phyloP scores from a whole-genome alignment of 2,329 filamentous ascomycete genomes.

The Ustulina deusta region DNA sequence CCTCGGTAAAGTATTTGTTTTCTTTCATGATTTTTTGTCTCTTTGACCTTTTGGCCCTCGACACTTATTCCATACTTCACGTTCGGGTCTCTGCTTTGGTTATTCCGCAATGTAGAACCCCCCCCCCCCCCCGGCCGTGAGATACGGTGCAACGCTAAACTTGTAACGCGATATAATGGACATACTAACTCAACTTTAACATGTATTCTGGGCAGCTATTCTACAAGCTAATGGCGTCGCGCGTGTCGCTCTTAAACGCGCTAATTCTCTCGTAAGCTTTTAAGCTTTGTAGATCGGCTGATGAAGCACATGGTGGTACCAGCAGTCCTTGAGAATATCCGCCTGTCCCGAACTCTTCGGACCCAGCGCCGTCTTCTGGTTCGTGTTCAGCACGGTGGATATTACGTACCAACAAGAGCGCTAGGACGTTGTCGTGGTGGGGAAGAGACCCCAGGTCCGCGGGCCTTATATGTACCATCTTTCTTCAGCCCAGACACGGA shows the following conservation, averaged over 20 bases:
- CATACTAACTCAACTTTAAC: slow-evolving; percentile 1
- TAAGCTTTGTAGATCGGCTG: not conserved
- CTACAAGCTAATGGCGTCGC: not conserved
- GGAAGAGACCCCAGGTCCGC: not conserved
- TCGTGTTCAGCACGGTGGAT: too few relatives aligned
- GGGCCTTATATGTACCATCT: not conserved
- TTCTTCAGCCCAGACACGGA: not conserved
- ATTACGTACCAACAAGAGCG: not conserved
- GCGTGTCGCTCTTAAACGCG: not conserved
- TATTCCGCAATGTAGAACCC: too few relatives aligned
- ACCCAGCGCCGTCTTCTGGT: not conserved
- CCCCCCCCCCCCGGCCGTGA: too few relatives aligned
- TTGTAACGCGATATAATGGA: too few relatives aligned
- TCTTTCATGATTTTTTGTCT: too few relatives aligned
- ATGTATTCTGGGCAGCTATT: not conserved
- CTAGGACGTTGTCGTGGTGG: not conserved
- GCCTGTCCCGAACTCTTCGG: not conserved
- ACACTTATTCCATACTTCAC: too few relatives aligned
- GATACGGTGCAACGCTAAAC: too few relatives aligned
- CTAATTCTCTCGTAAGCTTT: not conserved
- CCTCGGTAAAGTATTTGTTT: too few relatives aligned
- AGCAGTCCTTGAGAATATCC: not conserved
- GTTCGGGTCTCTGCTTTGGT: too few relatives aligned
- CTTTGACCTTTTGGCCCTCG: too few relatives aligned
- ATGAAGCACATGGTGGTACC: not conserved